A percentile compares a stretch with the other conserved stretches of the same genome.
Conservation (phyloP, 768 basidiomycete species). For the Hygrophoropsis aurantiaca region DNA sequence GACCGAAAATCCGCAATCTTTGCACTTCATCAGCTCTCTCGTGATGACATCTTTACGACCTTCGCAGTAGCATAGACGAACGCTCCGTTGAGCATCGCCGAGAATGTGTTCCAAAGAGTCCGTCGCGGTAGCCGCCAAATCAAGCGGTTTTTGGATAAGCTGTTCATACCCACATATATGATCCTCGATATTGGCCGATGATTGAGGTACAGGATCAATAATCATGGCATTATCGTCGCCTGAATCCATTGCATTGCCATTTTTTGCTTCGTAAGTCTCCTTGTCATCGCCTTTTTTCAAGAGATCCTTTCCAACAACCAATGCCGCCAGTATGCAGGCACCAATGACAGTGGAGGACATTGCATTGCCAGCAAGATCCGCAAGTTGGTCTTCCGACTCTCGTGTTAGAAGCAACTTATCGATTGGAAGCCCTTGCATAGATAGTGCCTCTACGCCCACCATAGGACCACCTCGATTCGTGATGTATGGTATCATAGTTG, state of each 20-base stretch:
- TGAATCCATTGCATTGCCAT: constrained; percentile 31
- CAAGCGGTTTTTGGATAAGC: constrained; percentile 61
- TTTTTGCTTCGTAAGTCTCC: constrained; percentile 68
- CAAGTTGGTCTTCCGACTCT: constrained; percentile 90
- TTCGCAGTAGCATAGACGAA: constrained; percentile 88
- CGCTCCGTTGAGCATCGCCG: constrained; percentile 61
- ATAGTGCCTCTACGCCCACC: constrained; percentile 89
- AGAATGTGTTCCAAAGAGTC: constrained; percentile 57
- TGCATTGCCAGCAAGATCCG: constrained; percentile 93
- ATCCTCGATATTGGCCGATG: constrained; percentile 37
- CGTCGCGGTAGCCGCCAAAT: constrained; percentile 57
- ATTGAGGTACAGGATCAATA: constrained; percentile 37
- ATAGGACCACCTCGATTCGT: constrained; percentile 95
- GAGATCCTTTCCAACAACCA: constrained; percentile 65
- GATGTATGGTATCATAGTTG: constrained; percentile 95
- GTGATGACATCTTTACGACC: constrained; percentile 78
- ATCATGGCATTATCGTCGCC: constrained; percentile 46
- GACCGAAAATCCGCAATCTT: constrained; percentile 74
- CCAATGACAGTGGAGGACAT: constrained; percentile 98
- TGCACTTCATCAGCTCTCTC: constrained; percentile 64
- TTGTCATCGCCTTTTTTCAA: constrained; percentile 66
- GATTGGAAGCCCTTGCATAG: constrained; percentile 92
- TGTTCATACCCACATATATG: constrained; percentile 74
- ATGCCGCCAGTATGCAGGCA: constrained; percentile 79
- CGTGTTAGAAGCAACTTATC: constrained; percentile 90